Evolutionary conservation across 306 rosid genomes (phyloP).

Genomic region (Vigna reflexopilosa): DNA sequence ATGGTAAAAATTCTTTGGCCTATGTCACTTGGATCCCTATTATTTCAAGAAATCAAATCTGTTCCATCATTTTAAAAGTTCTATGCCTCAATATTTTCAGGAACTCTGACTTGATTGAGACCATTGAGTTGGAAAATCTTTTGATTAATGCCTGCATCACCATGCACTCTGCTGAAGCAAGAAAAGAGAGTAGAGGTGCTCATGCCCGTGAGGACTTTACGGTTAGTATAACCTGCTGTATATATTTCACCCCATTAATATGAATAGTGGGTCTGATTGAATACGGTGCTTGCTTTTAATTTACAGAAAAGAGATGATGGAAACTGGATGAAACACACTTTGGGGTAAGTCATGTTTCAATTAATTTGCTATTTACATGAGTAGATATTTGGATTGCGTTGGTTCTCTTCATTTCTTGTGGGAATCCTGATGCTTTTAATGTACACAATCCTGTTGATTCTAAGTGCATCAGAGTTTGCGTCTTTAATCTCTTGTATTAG

Average conservation of each 20-base stretch:
- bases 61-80: constrained; percentile 26
- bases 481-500: neutral
- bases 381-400: constrained; percentile 4
- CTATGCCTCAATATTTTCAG: constrained; percentile 47
- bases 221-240: constrained; percentile 48
- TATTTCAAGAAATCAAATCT: neutral
- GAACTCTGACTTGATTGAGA: constrained; percentile 89
- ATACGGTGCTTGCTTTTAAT: constrained; percentile 49
- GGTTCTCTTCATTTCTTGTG: neutral
- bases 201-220: constrained; percentile 91
- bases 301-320: constrained; percentile 90
- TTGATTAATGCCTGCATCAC: constrained; percentile 88
- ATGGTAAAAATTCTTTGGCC: constrained; percentile 55
- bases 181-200: constrained; percentile 97
- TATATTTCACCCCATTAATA: neutral
- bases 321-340: constrained; percentile 90
- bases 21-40: neutral
- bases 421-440: neutral
- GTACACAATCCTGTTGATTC: neutral
- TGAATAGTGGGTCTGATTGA: constrained; percentile 5
- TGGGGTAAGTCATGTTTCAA: constrained; percentile 73
- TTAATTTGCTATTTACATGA: neutral
- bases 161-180: constrained; percentile 95
- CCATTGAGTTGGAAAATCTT: constrained; percentile 88
- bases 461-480: constrained; percentile 5